Evolutionary conservation across 805 yeast genomes (phyloP), one percentile per base, ranked within the genome.

Genomic region (Naumovozyma baii): DNA sequence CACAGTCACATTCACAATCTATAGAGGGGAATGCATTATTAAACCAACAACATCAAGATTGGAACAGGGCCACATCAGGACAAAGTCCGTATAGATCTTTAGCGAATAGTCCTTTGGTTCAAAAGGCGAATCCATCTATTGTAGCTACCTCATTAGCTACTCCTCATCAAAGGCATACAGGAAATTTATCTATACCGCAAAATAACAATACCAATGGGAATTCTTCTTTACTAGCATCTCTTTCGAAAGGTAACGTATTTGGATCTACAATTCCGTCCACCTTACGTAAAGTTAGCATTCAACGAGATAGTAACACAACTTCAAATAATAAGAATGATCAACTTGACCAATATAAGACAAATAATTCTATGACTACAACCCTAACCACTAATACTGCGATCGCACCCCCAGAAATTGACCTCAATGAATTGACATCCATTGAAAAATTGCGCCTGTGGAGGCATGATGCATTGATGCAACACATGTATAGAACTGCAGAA

Each of bases 391-490:
- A 49, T 2, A 44, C 54, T 3, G 41, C 46, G 8, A 40, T 47
- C 1, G 40, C 48, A 5, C 38, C 47, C n/a, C 45, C 47, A 17
- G 58, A 49, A 12, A 43, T 55, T 9, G 57, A 55, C 38, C 41
- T 58, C 2, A 40, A 55, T 3, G 57, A 56, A 19, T 44, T 58
- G 31, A 73, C 95, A 0, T 92, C 83, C 42, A 92, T 88, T 0
- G 96, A 90, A 47, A 78, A 80, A 49, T 69, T 92, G 28, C 64
- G 97, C 34, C 66, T 84, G 20, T 92, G 97, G 98, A 67, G 97
- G 36, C 94, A 87, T 47, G 95, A 87, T 55, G 94, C 98, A 0
- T 61, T 83, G 41, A 78, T 83, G 80, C 95, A 88, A 51, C 96
- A 88, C 57, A 94, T 87, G 46, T 84, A 84, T 59, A 71, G 72